Base-by-base conservation (phyloP, 306 rosid genomes). In the Urtica urens region DNA sequence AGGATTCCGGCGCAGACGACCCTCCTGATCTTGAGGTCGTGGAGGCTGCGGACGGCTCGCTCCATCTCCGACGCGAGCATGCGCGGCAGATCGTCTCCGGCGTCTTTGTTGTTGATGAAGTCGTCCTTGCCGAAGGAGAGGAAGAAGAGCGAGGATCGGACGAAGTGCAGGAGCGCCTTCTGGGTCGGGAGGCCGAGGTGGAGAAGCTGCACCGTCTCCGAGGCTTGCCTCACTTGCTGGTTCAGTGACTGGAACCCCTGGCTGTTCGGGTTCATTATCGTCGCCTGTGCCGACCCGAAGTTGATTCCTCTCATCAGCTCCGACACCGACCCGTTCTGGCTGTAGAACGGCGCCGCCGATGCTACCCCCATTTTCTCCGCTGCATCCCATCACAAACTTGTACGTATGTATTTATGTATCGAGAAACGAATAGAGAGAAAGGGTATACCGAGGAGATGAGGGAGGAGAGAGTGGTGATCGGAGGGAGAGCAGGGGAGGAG, bases 51-150 rank as follows among this genome's bases (percentile, higher is more conserved):
- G 3, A 72, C 55, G n/a, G 71, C 93, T 49, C 71, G 52, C 33
- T 66, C 33, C 83, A 87, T 76, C 49, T 83, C 94, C 37, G 66
- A 33, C 23, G 57, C 96, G 48, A 88, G 62, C 34, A 83, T 65
- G 56, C 63, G 72, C 6, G 33, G 33, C 33, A 10, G 6, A 3
- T 16, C n/a, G 40, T 13, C 40, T 14, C n/a, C 0, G n/a, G n/a
- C 4, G 8, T 75, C 38, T 37, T 83, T 53, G 51, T 74, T 78
- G 28, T 78, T 69, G 24, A 76, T 63, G 69, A 66, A 87, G 54
- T 87, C 94, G 28, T 83, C 80, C 73, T 80, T 74, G 38, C 96
- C 93, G 43, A 87, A 80, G 10, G 94, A 87, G 63, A 87, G 83
- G 62, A 59, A 63, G 55, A 80, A 76, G 49, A 76, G 43, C 27